Conservation (phyloP, 257 asterid species). For the Anisodus acutangulus region DNA sequence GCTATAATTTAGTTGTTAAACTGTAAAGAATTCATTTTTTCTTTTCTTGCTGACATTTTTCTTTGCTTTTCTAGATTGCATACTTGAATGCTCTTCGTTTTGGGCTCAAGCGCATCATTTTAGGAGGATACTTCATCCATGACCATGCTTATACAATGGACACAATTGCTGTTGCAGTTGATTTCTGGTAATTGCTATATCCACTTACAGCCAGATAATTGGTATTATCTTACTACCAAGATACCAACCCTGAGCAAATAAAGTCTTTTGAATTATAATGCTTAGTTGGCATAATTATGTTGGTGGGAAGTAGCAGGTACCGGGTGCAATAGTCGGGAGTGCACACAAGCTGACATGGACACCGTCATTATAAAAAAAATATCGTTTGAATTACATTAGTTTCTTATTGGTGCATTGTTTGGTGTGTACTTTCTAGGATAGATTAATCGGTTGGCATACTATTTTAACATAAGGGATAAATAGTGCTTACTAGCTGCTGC, state of each 20-base stretch:
- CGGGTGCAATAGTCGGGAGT: background rate
- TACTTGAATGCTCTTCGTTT: conserved; percentile 82
- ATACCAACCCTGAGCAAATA: background rate
- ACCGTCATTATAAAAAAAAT: background rate
- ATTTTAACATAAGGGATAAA: background rate
- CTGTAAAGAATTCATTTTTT: background rate
- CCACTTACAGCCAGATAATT: background rate
- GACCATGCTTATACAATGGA: conserved; percentile 96
- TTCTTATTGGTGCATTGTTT: background rate
- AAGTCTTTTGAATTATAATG: background rate
- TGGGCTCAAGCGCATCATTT: conserved; percentile 82
- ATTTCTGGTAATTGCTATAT: conserved; percentile 68
- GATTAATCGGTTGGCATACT: background rate
- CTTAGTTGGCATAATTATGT: background rate
- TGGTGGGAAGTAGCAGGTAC: background rate
- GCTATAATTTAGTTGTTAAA: background rate
- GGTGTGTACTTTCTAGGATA: background rate
- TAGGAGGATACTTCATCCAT: conserved; percentile 92
- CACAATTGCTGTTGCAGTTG: conserved; percentile 88
- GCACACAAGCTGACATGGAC: background rate
- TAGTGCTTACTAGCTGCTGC: background rate
- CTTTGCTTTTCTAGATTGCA: conserved; percentile 61
- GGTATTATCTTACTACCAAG: background rate
- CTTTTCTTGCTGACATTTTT: conserved; percentile 22
- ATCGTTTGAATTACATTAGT: background rate